Base-by-base conservation (phyloP, 441 rosid species). In the Populus trichocarpa region DNA sequence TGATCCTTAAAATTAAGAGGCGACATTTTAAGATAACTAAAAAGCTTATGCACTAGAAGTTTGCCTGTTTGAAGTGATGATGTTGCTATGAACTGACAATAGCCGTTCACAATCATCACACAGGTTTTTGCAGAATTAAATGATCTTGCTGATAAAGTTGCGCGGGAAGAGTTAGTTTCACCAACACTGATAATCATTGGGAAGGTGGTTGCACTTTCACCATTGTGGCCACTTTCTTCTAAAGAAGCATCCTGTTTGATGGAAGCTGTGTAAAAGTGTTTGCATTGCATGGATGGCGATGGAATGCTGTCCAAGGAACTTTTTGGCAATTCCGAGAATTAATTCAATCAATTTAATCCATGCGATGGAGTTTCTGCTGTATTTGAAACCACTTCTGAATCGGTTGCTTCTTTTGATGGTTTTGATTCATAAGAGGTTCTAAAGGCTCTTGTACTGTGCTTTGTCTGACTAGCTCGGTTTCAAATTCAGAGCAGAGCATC, bases 151-250 rank as follows among this genome's bases (percentile, higher is more conserved):
- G 83, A 80, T 61, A 84, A 89, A 86, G 91, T 94, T 46, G 75
- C 88, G 42, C 65, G 67, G 2, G 90, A 90, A 32, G 90, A 81
- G 75, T 84, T 96, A 75, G 85, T 90, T 14, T 96, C 99, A 1
- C 99, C 99, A 6, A 92, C 98, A 30, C 84, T 96, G 75, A 91
- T 96, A 65, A 77, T 94, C 70, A 94, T 96, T 4, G 98, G 98
- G 83, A 96, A 88, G 81, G 99, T 94, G 4, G 98, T 96, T 6
- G 89, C 91, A 32, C 96, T 94, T 38, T 96, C 99, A 11, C 98
- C 98, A 18, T 87, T 88, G 65, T 94, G 98, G 94, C 89, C 89
- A 3, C 74, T 80, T 78, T 81, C 90, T 82, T 78, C 77, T 0
- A 84, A 81, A 77, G 89, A 89, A 77, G 88, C 85, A 4, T 75